Evolutionary conservation across 495 filamentous ascomycete genomes (phyloP).

Genomic region (Lepraria neglecta): DNA sequence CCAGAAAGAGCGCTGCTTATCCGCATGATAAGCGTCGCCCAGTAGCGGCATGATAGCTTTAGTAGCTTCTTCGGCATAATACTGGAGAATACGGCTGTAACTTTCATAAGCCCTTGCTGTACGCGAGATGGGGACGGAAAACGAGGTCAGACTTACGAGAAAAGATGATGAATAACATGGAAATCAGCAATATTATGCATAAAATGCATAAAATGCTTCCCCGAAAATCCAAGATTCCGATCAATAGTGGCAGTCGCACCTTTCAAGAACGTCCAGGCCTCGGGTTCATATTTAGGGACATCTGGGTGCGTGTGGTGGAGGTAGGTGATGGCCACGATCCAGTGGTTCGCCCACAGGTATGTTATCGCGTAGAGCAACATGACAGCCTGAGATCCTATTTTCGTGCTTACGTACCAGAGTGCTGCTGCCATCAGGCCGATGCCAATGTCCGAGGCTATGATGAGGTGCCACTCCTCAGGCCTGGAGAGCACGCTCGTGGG

Average conservation of each 20-base stretch:
- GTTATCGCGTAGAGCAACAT: conserved; percentile 48
- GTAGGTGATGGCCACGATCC: conserved; percentile 72
- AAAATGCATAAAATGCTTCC: conserved; percentile 47
- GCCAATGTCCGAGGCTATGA: conserved; percentile 56
- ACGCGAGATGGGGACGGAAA: too few species aligned
- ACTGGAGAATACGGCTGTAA: conserved; percentile 67
- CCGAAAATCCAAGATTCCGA: conserved; percentile 83
- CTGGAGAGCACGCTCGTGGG: conserved; percentile 56
- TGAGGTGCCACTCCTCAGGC: conserved; percentile 46
- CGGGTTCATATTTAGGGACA: conserved; percentile 73
- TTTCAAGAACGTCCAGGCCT: conserved; percentile 77
- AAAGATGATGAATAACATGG: conserved; percentile 85
- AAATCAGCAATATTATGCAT: conserved; percentile 79
- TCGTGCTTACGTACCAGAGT: conserved; percentile 40
- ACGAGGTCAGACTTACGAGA: conserved; percentile 36
- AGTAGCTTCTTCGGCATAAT: conserved; percentile 82
- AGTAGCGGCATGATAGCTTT: conserved; percentile 79
- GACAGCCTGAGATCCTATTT: conserved; percentile 47
- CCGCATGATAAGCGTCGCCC: conserved; percentile 70
- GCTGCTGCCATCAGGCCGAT: conserved; percentile 41
- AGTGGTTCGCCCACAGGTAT: conserved; percentile 58
- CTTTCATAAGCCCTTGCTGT: too few species aligned
- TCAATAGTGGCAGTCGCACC: conserved; percentile 84
- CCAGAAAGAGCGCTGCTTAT: conserved; percentile 35
- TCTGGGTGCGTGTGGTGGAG: conserved; percentile 85